These are phyloP conservation scores for Mrakia frigida DNA, from an alignment of 768 basidiomycete species.

Conservation along the genomic window DNA sequence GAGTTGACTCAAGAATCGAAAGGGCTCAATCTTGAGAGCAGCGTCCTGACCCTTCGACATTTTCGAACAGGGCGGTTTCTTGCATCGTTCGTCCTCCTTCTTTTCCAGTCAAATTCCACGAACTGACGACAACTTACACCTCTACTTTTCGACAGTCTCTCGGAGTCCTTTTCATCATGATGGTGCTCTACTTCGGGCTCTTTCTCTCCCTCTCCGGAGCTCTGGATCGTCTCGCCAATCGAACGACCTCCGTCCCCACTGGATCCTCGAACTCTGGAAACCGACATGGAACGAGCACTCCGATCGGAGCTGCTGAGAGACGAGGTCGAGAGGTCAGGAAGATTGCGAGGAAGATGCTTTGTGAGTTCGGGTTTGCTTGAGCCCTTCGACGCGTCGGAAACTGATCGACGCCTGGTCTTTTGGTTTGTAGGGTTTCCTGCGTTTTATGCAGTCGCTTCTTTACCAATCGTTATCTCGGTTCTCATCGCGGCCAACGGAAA, in stretches of 20 bases:
- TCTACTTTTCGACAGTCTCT: background rate
- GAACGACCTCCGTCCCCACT: background rate
- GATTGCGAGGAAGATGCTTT: constrained; percentile 8
- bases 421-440: background rate
- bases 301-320: background rate
- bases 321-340: background rate
- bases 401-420: background rate
- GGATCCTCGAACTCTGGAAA: background rate
- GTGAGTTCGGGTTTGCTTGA: background rate
- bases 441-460: background rate
- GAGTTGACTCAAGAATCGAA: background rate
- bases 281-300: background rate
- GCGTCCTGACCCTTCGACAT: background rate
- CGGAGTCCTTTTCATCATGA: background rate
- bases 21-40: no score
- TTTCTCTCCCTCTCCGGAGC: background rate
- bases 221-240: background rate
- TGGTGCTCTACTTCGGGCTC: background rate
- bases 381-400: background rate
- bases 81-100: constrained; percentile 4
- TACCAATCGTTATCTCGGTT: background rate
- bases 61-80: background rate
- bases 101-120: background rate
- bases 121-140: background rate
- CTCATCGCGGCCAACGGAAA: background rate